phyloP scores from a whole-genome alignment of 768 basidiomycete species.

The Exsudoporus frostii region DNA sequence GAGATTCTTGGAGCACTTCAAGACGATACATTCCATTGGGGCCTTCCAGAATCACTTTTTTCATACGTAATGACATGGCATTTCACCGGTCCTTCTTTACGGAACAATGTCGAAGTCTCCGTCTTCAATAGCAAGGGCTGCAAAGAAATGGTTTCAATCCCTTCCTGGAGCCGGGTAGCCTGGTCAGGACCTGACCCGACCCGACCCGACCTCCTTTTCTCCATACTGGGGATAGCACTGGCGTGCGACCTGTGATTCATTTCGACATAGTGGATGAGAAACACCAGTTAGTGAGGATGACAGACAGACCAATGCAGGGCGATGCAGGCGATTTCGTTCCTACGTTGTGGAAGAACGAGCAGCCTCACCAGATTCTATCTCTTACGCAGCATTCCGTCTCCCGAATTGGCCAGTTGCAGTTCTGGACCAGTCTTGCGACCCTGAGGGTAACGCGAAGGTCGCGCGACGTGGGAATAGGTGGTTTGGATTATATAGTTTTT shows the following conservation, averaged over 20 bases:
- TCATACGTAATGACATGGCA: slow-evolving; percentile 9
- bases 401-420: slow-evolving; percentile 3
- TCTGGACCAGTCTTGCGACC: slow-evolving; percentile 3
- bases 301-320: not conserved
- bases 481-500: not conserved
- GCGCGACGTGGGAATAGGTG: not conserved
- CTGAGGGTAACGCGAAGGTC: not conserved
- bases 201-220: not conserved
- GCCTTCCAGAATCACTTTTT: slow-evolving; percentile 15
- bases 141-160: slow-evolving; percentile 1
- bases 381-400: not conserved
- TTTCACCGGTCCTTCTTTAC: not conserved
- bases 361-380: not conserved
- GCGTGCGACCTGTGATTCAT: not conserved
- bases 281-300: not conserved
- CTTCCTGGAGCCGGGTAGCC: slow-evolving; percentile 20
- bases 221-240: not conserved
- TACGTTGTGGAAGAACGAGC: not conserved
- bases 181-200: slow-evolving; percentile 3
- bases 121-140: slow-evolving; percentile 5
- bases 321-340: not conserved
- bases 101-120: slow-evolving; percentile 1
- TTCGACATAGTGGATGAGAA: slow-evolving; percentile 9
- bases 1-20: slow-evolving; percentile 9
- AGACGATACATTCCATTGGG: slow-evolving; percentile 2